Percentiles rank a stretch among this genome's conserved stretches.
These are phyloP conservation scores for Monosporascus sp. DNA, from an alignment of 2,329 filamentous ascomycete species.

Conservation along the genomic window DNA sequence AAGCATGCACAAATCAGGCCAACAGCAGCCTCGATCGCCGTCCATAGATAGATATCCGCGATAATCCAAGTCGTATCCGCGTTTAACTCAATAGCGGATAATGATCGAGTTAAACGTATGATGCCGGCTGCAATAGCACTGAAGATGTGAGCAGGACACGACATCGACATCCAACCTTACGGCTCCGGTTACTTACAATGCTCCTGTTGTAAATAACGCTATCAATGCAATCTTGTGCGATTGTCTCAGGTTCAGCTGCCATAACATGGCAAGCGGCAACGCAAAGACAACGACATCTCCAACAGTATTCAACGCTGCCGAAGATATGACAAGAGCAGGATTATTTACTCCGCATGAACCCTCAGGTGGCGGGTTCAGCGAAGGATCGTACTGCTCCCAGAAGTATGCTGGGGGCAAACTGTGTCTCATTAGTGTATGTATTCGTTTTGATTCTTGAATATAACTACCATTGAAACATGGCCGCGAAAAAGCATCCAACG, in stretches of 20 bases:
- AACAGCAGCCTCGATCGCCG: background rate
- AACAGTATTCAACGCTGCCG: background rate
- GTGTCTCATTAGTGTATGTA: background rate
- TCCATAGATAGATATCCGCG: background rate
- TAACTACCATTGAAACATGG: background rate
- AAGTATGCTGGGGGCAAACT: background rate
- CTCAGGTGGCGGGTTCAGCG: background rate
- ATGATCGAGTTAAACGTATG: background rate
- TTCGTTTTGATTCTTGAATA: background rate
- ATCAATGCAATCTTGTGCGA: background rate
- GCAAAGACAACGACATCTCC: background rate
- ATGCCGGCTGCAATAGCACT: background rate
- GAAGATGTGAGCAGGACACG: background rate
- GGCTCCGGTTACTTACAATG: background rate
- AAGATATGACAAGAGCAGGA: background rate
- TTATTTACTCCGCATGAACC: background rate
- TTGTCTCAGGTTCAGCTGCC: background rate
- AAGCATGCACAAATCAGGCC: background rate
- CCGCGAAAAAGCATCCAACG: background rate
- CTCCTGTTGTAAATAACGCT: background rate
- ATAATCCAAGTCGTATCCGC: background rate
- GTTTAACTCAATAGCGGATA: background rate
- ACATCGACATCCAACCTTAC: too few relatives aligned
- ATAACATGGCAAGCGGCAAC: background rate
- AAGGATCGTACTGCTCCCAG: background rate